These are phyloP conservation scores for Pestalotiopsis sp. DNA, from an alignment of 2,329 filamentous ascomycete species.

Conservation along the genomic window DNA sequence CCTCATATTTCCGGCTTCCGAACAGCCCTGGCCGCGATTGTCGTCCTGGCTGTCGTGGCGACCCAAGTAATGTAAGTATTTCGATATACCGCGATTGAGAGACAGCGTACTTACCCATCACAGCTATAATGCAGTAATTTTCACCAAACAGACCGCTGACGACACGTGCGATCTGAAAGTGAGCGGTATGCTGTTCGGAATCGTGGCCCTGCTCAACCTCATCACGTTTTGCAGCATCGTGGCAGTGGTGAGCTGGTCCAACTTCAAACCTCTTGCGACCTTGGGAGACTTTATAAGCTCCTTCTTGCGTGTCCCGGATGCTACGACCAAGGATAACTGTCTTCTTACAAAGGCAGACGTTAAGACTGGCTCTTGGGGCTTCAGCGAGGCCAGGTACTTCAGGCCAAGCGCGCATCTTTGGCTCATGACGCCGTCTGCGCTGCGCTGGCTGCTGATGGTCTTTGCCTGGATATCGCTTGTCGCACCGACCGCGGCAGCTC, in stretches of 20 bases:
- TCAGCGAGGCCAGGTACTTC: slow-evolving; percentile 45
- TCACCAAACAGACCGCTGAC: slow-evolving; percentile 37
- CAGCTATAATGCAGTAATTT: slow-evolving; percentile 55
- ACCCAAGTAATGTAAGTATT: slow-evolving; percentile 51
- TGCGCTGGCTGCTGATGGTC: slow-evolving; percentile 43
- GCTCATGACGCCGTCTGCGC: slow-evolving; percentile 43
- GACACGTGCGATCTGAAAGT: slow-evolving; percentile 42
- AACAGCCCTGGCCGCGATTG: slow-evolving; percentile 37
- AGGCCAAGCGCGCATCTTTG: slow-evolving; percentile 42
- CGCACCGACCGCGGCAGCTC: slow-evolving; percentile 38
- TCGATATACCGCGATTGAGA: not conserved
- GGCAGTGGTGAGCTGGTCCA: slow-evolving; percentile 23
- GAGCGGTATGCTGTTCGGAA: slow-evolving; percentile 44
- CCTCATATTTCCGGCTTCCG: slow-evolving; percentile 42
- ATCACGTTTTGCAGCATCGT: slow-evolving; percentile 28
- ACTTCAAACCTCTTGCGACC: slow-evolving; percentile 31
- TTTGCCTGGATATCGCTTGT: slow-evolving; percentile 40
- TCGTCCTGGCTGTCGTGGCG: slow-evolving; percentile 43
- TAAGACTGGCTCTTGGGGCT: slow-evolving; percentile 43
- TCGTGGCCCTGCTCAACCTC: slow-evolving; percentile 32
- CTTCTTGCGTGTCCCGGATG: slow-evolving; percentile 30
- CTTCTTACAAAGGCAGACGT: slow-evolving; percentile 50
- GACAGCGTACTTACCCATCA: not conserved
- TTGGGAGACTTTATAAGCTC: slow-evolving; percentile 33
- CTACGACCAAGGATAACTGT: slow-evolving; percentile 38